Evolutionary conservation across 768 basidiomycete genomes (phyloP).

Genomic region (Lentinula sp.): DNA sequence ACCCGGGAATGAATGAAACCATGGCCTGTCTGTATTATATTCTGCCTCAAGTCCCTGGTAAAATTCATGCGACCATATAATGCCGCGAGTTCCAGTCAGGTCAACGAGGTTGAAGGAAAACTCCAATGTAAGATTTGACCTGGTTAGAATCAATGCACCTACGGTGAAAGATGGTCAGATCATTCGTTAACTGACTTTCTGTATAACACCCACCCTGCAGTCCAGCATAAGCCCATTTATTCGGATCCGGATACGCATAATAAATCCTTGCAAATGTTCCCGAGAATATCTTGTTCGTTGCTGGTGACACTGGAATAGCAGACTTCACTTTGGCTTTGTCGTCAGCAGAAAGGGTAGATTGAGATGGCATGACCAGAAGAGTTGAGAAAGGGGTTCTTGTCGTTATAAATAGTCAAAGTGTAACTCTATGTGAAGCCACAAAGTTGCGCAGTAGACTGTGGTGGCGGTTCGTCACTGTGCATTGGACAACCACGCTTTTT

Average conservation of each 20-base stretch:
- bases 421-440: too few species aligned
- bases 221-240: slow-evolving; percentile 83
- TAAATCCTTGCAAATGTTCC: slow-evolving; percentile 89
- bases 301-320: slow-evolving; percentile 40
- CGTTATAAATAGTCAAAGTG: too few species aligned
- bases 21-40: slow-evolving; percentile 77
- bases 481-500: too few species aligned
- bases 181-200: not conserved
- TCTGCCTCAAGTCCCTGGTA: slow-evolving; percentile 63
- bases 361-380: slow-evolving; percentile 53
- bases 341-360: slow-evolving; percentile 60
- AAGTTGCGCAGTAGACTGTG: too few species aligned
- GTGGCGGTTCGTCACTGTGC: too few species aligned
- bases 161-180: not conserved
- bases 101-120: slow-evolving; percentile 79
- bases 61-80: slow-evolving; percentile 92
- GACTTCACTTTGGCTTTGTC: slow-evolving; percentile 77
- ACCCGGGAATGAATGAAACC: slow-evolving; percentile 88
- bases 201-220: slow-evolving; percentile 56
- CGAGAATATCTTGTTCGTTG: slow-evolving; percentile 64
- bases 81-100: slow-evolving; percentile 73
- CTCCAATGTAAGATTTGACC: slow-evolving; percentile 50
- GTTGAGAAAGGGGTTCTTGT: too few species aligned
- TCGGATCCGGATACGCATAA: slow-evolving; percentile 74
- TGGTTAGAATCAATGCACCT: slow-evolving; percentile 60